A percentile compares a stretch with the other conserved stretches of the same genome.
Conservation (phyloP, 106 monocot species). For the Dioscorea alata region DNA sequence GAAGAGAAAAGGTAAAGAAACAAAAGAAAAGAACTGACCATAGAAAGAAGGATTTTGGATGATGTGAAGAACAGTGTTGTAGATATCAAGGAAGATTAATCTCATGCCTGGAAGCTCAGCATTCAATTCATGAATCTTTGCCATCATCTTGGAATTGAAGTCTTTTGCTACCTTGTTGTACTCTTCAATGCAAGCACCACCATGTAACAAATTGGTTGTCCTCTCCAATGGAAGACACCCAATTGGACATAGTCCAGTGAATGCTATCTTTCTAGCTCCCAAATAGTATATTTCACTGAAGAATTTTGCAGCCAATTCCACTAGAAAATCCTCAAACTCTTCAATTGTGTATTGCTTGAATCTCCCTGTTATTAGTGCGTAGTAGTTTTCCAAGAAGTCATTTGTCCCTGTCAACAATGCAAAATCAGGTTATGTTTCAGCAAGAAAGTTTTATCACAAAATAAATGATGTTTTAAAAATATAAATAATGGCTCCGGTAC, state of each 20-base stretch:
- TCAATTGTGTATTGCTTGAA: constrained; percentile 25
- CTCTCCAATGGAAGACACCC: constrained; percentile 66
- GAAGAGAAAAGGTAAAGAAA: not conserved
- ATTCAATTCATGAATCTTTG: constrained; percentile 20
- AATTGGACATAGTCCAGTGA: constrained; percentile 45
- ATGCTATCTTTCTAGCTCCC: constrained; percentile 49
- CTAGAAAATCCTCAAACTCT: constrained; percentile 44
- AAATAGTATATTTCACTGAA: constrained; percentile 21
- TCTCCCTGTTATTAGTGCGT: constrained; percentile 19
- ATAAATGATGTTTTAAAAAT: no score
- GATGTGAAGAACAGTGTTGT: constrained; percentile 21
- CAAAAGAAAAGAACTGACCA: constrained; percentile 35
- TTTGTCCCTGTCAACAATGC: constrained; percentile 42
- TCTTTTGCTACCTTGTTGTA: constrained; percentile 34
- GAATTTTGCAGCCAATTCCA: constrained; percentile 35
- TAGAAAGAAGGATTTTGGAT: constrained; percentile 30
- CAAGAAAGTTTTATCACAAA: no score
- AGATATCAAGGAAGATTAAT: constrained; percentile 23
- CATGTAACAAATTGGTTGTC: not conserved
- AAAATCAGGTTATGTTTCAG: no score
- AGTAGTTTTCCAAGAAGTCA: constrained; percentile 93
- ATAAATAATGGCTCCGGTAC: no score
- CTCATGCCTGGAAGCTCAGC: constrained; percentile 10
- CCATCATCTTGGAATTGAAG: constrained; percentile 38
- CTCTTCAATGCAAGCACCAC: constrained; percentile 27